These are phyloP conservation scores for Sarocladium brachiariae DNA, from an alignment of 2,329 filamentous ascomycete genomes.

Conservation along the genomic window DNA sequence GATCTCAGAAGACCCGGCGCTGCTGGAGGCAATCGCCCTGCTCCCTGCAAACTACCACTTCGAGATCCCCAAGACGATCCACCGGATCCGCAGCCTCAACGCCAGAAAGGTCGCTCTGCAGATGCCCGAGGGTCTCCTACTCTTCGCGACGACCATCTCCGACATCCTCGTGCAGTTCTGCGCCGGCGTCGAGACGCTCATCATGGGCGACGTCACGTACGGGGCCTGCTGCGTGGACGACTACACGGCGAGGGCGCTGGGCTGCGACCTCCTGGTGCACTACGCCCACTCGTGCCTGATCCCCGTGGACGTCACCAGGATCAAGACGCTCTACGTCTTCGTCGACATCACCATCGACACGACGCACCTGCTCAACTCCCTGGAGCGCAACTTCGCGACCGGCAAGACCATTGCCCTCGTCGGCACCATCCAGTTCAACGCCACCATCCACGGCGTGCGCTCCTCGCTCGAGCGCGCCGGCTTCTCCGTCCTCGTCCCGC, in stretches of 20 bases:
- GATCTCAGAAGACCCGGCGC: conserved; percentile 75
- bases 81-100: conserved; percentile 74
- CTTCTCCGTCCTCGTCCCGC: conserved; percentile 79
- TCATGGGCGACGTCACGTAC: conserved; percentile 99
- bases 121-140: conserved; percentile 88
- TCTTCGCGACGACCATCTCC: conserved; percentile 96
- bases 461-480: conserved; percentile 74
- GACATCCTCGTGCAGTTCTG: conserved; percentile 96
- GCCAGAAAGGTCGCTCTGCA: conserved; percentile 87
- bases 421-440: conserved; percentile 98
- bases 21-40: conserved; percentile 80
- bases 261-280: conserved; percentile 90
- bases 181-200: conserved; percentile 81
- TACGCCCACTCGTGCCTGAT: conserved; percentile 97
- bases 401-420: conserved; percentile 89
- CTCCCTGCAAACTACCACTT: conserved; percentile 97
- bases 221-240: conserved; percentile 98
- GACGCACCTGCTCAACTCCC: conserved; percentile 73
- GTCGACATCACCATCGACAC: conserved; percentile 97
- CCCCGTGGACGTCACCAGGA: conserved; percentile 91
- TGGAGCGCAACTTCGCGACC: conserved; percentile 79
- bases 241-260: conserved; percentile 88
- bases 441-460: conserved; percentile 82
- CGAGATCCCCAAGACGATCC: conserved; percentile 96
- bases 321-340: conserved; percentile 96